phyloP scores from a whole-genome alignment of 768 basidiomycete genomes.

The Gymnopilus junonius region DNA sequence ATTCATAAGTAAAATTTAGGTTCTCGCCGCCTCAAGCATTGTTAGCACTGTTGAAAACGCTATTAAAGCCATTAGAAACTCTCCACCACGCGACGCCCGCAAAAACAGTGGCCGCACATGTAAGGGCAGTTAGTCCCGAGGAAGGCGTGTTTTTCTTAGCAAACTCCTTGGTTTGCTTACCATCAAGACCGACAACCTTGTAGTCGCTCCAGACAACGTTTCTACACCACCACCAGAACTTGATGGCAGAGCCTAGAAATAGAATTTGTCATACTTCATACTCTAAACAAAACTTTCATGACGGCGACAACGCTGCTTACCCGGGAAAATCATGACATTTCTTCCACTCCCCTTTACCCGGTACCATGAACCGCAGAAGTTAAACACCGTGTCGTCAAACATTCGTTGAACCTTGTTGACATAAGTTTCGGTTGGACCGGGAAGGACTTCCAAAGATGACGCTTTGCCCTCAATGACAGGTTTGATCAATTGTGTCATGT shows the following conservation, averaged over 20 bases:
- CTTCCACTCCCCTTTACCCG: conserved; percentile 40
- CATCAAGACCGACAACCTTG: conserved; percentile 7
- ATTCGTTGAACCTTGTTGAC: conserved; percentile 42
- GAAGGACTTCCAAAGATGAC: conserved; percentile 39
- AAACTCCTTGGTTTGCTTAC: not conserved
- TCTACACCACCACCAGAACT: conserved; percentile 42
- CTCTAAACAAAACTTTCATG: no score
- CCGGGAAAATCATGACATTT: conserved; percentile 43
- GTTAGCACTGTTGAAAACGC: not conserved
- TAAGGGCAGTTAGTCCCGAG: not conserved
- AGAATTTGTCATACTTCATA: not conserved
- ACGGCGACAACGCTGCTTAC: no score
- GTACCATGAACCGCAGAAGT: conserved; percentile 45
- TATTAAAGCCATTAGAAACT: not conserved
- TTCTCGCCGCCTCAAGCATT: not conserved
- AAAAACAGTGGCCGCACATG: not conserved
- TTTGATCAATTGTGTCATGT: conserved; percentile 43
- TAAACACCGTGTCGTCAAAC: conserved; percentile 37
- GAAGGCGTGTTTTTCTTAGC: not conserved
- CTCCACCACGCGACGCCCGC: not conserved
- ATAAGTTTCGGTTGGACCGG: conserved; percentile 40
- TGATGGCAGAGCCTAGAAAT: conserved; percentile 16
- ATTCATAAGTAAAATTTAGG: not conserved
- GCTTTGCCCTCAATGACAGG: conserved; percentile 41
- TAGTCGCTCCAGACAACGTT: conserved; percentile 39